A percentile compares a stretch with the other conserved stretches of the same genome.
These are phyloP conservation scores for Phytophthora megakarya DNA, from an alignment of 352 stramenopile genomes.

Conservation along the genomic window DNA sequence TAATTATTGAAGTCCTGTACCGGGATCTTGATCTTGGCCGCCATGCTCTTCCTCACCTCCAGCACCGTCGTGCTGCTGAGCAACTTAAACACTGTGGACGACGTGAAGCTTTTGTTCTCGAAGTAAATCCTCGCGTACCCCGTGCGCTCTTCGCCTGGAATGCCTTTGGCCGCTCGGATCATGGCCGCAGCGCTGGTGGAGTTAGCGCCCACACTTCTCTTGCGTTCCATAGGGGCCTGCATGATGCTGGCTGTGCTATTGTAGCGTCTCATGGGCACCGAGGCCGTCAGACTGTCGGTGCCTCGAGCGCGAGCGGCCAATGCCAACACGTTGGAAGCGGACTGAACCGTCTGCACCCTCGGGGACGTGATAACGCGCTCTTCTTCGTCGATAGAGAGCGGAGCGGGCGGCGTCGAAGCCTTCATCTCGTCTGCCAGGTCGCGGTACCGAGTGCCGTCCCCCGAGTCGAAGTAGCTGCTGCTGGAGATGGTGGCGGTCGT, in stretches of 20 bases:
- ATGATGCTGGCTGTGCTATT: slow-evolving; percentile 39
- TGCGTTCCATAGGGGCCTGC: slow-evolving; percentile 30
- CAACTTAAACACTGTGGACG: slow-evolving; percentile 82
- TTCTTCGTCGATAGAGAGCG: slow-evolving; percentile 29
- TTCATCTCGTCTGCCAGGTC: slow-evolving; percentile 18
- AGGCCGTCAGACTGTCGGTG: slow-evolving; percentile 24
- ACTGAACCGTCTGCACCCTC: slow-evolving; percentile 22
- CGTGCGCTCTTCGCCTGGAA: slow-evolving; percentile 48
- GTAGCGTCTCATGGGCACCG: slow-evolving; percentile 36
- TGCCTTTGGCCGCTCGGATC: slow-evolving; percentile 34
- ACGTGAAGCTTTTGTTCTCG: slow-evolving; percentile 82
- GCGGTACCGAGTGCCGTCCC: slow-evolving; percentile 22
- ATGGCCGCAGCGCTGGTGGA: slow-evolving; percentile 17
- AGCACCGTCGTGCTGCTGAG: slow-evolving; percentile 67
- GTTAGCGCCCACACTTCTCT: slow-evolving; percentile 22
- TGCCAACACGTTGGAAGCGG: slow-evolving; percentile 40
- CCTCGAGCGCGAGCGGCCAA: slow-evolving; percentile 21
- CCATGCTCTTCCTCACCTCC: slow-evolving; percentile 81
- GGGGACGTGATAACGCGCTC: slow-evolving; percentile 2
- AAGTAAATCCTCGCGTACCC: slow-evolving; percentile 87
- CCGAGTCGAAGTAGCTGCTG: slow-evolving; percentile 34
- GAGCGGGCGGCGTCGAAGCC: neutral
- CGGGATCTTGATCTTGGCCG: slow-evolving; percentile 82
- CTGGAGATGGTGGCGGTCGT: slow-evolving; percentile 30
- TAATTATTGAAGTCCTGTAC: slow-evolving; percentile 68